Evolutionary conservation across 768 basidiomycete species (phyloP).

Genomic region (Tricholoma furcatifolium): DNA sequence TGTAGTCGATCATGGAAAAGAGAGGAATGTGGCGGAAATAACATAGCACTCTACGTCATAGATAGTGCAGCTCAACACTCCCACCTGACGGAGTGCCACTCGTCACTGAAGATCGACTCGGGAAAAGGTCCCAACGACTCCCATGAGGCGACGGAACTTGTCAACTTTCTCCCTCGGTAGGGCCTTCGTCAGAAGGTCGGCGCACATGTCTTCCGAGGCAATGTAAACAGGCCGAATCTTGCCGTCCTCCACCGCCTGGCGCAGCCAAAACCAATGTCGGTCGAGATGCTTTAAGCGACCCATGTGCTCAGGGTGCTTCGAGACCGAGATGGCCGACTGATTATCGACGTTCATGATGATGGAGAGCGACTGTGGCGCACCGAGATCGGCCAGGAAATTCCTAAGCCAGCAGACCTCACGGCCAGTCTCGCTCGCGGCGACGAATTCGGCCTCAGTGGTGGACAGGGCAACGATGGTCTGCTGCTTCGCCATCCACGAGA

Average conservation of each 20-base stretch:
- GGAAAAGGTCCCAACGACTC: neutral
- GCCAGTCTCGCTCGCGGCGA: constrained; percentile 17
- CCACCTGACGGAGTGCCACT: too few species aligned
- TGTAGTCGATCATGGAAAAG: too few species aligned
- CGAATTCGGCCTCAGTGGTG: constrained; percentile 36
- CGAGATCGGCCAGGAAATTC: neutral
- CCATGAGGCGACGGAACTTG: neutral
- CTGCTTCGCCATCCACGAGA: neutral
- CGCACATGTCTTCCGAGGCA: too few species aligned
- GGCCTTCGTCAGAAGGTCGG: neutral
- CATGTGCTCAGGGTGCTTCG: neutral
- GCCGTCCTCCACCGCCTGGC: neutral
- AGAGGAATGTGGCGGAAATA: too few species aligned
- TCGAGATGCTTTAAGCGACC: neutral
- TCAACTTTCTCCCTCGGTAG: neutral
- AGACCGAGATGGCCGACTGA: neutral
- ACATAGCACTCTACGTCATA: too few species aligned
- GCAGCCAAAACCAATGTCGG: neutral
- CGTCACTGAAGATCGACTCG: too few species aligned
- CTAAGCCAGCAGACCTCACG: neutral
- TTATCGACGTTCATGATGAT: neutral
- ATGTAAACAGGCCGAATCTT: neutral
- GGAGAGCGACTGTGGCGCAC: neutral
- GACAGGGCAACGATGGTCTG: constrained; percentile 25
- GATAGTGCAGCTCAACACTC: too few species aligned